Evolutionary conservation across 164 flowering plant species (phyloP).

Genomic region (Piper betle): DNA sequence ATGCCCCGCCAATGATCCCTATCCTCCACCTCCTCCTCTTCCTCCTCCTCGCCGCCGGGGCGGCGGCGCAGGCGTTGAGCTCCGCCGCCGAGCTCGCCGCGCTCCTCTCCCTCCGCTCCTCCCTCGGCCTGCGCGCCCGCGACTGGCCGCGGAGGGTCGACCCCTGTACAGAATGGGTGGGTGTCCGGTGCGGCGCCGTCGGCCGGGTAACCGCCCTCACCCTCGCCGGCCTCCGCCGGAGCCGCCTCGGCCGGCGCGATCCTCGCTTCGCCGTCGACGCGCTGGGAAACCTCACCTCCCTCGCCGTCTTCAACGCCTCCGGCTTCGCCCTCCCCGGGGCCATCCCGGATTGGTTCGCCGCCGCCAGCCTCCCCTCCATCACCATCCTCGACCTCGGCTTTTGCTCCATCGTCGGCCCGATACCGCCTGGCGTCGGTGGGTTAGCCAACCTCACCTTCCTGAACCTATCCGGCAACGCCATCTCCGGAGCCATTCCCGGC

Average conservation of each 20-base stretch:
- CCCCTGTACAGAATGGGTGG: slow-evolving; percentile 55
- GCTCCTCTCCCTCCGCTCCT: slow-evolving; percentile 50
- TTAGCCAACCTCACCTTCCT: slow-evolving; percentile 25
- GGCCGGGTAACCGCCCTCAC: slow-evolving; percentile 43
- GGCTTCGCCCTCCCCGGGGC: slow-evolving; percentile 51
- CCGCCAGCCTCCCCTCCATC: slow-evolving; percentile 17
- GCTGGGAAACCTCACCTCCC: slow-evolving; percentile 39
- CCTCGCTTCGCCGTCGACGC: slow-evolving; percentile 49
- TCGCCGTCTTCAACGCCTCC: slow-evolving; percentile 50
- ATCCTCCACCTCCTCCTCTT: slow-evolving; percentile 5
- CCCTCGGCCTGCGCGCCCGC: slow-evolving; percentile 58
- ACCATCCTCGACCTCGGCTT: slow-evolving; percentile 61
- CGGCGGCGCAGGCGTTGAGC: slow-evolving; percentile 10
- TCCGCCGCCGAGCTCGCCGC: slow-evolving; percentile 32
- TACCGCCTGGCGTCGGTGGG: slow-evolving; percentile 40
- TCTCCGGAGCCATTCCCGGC: slow-evolving; percentile 31
- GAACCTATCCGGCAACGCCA: slow-evolving; percentile 31
- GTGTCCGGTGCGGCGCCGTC: slow-evolving; percentile 30
- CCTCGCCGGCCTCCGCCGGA: slow-evolving; percentile 48
- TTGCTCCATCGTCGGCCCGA: slow-evolving; percentile 31
- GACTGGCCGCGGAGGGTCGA: slow-evolving; percentile 80
- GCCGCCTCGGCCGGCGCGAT: slow-evolving; percentile 26
- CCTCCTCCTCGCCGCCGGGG: slow-evolving; percentile 5
- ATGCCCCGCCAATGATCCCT: not conserved
- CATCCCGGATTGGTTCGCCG: slow-evolving; percentile 68